phyloP scores from a whole-genome alignment of 1,139 yeast genomes.

The Hemisphaericaspora lyxosophila region DNA sequence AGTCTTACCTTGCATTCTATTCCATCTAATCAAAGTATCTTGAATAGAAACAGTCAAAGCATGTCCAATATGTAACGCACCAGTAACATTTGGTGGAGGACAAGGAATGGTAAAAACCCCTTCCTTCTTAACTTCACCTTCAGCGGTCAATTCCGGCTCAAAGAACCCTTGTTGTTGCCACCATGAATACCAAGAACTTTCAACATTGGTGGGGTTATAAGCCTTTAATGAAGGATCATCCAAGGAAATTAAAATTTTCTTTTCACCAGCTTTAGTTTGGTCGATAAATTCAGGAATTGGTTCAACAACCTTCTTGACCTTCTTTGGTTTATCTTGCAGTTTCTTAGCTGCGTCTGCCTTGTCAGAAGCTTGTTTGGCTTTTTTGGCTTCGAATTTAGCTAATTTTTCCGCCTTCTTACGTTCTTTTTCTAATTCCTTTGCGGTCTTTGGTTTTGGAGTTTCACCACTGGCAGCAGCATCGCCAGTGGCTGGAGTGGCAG shows the following conservation, averaged over 20 bases:
- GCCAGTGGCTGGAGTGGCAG: conserved; percentile 15
- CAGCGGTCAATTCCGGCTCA: conserved; percentile 77
- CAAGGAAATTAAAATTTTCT: conserved; percentile 77
- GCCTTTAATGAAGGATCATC: conserved; percentile 95
- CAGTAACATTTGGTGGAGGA: conserved; percentile 99
- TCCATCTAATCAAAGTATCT: conserved; percentile 87
- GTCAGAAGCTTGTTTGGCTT: conserved; percentile 68
- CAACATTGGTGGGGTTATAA: conserved; percentile 88
- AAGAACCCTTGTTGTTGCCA: conserved; percentile 89
- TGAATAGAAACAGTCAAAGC: conserved; percentile 95
- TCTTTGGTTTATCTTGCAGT: conserved; percentile 61
- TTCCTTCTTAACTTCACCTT: conserved; percentile 75
- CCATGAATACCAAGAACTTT: conserved; percentile 97
- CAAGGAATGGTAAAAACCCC: conserved; percentile 92
- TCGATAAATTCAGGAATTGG: conserved; percentile 82
- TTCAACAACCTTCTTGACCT: conserved; percentile 67
- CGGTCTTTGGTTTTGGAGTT: conserved; percentile 50
- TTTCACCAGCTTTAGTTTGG: conserved; percentile 82
- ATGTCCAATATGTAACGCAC: conserved; percentile 98
- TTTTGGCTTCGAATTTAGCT: conserved; percentile 92
- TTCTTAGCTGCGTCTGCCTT: conserved; percentile 30
- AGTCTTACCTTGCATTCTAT: conserved; percentile 97
- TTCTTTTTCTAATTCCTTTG: conserved; percentile 86
- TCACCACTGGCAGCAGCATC: conserved; percentile 16
- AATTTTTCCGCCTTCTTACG: conserved; percentile 94